Evolutionary conservation across 176 grass and related monocot species (phyloP), one percentile per base, ranked within the genome.

Genomic region (Melocanna baccifera): DNA sequence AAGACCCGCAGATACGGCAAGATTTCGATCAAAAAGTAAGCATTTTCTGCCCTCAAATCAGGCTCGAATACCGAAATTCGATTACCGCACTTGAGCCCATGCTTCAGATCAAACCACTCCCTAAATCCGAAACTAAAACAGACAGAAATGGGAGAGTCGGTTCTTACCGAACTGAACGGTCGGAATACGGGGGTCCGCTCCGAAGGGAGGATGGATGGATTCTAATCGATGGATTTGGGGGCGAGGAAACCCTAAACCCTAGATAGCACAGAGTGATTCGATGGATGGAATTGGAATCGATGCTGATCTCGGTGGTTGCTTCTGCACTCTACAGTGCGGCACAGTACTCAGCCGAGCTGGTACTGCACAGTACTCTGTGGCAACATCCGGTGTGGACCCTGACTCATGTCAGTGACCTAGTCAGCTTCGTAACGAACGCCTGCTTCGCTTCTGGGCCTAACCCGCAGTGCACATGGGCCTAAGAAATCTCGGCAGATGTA

Each of bases 111-210:
- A 28, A 47, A 20, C 30, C 19, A 50, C 13, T 0, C 66, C 69
- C 36, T 4, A 25, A 65, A 66, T 20, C 34, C 13, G 13, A 53
- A 23, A 16, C 34, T 18, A 7, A 7, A 65, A 22, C 28, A 15
- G 22, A 58, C 45, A 20, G 56, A 68, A 67, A 23, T 9, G 42
- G 42, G 30, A 20, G 37, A n/a, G 18, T 25, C 28, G 12, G 52
- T 68, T 13, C 87, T 76, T 63, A 89, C 87, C 87, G 41, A 51
- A 52, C 29, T 4, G 37, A 32, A 67, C 34, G 58, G 26, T 30
- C 69, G 53, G 57, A 34, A 67, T 69, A 45, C 59, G 13, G 34
- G 18, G 20, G 15, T 22, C 23, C 2, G 52, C 52, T 48, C 42
- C 79, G 3, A 36, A 25, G 43, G 18, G 23, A 15, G 7, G 56